Evolutionary conservation across 176 grass and related monocot species (phyloP).

Genomic region (Olyra latifolia): DNA sequence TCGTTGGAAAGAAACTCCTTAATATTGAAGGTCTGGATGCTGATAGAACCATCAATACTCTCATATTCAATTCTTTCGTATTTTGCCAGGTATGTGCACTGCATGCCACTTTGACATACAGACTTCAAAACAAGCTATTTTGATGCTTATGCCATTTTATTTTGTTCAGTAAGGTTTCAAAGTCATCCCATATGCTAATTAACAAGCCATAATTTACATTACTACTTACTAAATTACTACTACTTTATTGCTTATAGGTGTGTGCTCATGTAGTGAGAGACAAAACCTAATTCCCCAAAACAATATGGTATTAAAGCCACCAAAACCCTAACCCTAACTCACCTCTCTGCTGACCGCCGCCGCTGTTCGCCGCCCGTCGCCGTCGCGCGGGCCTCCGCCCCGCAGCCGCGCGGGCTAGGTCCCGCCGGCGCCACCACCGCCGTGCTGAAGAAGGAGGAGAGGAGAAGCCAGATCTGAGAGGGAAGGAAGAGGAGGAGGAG

Average conservation of each 20-base stretch:
- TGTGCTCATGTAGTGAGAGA: too few species aligned
- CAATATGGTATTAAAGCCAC: too few species aligned
- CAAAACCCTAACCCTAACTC: too few species aligned
- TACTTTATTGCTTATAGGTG: neutral
- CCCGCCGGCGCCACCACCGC: too few species aligned
- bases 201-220: neutral
- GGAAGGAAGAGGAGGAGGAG: too few species aligned
- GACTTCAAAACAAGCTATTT: neutral
- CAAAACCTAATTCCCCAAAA: too few species aligned
- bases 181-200: neutral
- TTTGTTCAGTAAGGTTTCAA: neutral
- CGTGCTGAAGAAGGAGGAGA: too few species aligned
- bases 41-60: slow-evolving; percentile 74
- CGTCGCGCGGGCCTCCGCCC: too few species aligned
- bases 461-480: too few species aligned
- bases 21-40: slow-evolving; percentile 47
- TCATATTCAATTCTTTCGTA: slow-evolving; percentile 91
- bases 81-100: slow-evolving; percentile 80
- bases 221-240: neutral
- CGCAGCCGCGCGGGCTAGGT: too few species aligned
- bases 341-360: too few species aligned
- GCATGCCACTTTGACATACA: neutral
- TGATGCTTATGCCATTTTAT: neutral
- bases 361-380: too few species aligned
- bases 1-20: slow-evolving; percentile 64